Conservation (phyloP, 2,329 filamentous ascomycete genomes). For the Diaporthe vexans region DNA sequence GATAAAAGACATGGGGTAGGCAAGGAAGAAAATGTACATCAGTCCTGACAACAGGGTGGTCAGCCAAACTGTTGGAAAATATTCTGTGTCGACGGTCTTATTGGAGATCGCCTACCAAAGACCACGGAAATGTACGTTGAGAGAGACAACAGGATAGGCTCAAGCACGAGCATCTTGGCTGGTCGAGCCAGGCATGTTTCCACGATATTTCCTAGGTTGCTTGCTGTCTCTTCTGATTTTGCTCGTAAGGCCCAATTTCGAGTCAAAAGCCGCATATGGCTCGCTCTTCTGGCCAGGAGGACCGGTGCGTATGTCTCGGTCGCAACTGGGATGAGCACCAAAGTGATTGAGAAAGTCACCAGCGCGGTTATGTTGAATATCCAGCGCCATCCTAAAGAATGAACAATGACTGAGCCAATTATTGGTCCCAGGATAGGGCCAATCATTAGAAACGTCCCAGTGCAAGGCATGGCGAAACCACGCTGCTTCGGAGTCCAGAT, state of each 20-base stretch:
- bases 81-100: neutral
- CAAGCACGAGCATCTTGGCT: constrained; percentile 7
- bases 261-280: constrained; percentile 4
- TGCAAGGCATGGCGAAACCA: constrained; percentile 24
- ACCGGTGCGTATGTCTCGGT: constrained; percentile 20
- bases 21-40: constrained; percentile 16
- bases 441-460: neutral
- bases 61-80: neutral
- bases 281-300: constrained; percentile 13
- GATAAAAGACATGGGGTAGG: constrained; percentile 19
- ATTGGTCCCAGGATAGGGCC: constrained; percentile 15
- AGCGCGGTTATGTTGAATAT: constrained; percentile 12
- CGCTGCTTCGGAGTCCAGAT: constrained; percentile 27
- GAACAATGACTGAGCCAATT: constrained; percentile 10
- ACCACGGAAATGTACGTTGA: constrained; percentile 11
- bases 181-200: neutral
- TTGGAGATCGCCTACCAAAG: neutral
- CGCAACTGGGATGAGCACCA: neutral
- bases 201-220: constrained; percentile 3
- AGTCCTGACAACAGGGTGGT: neutral
- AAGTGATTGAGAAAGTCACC: neutral
- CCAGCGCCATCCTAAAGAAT: constrained; percentile 23
- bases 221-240: constrained; percentile 2
- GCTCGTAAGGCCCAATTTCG: constrained; percentile 10
- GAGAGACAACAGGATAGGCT: constrained; percentile 6